phyloP scores from a whole-genome alignment of 2,329 filamentous ascomycete species.

The Monosporascus ibericus region DNA sequence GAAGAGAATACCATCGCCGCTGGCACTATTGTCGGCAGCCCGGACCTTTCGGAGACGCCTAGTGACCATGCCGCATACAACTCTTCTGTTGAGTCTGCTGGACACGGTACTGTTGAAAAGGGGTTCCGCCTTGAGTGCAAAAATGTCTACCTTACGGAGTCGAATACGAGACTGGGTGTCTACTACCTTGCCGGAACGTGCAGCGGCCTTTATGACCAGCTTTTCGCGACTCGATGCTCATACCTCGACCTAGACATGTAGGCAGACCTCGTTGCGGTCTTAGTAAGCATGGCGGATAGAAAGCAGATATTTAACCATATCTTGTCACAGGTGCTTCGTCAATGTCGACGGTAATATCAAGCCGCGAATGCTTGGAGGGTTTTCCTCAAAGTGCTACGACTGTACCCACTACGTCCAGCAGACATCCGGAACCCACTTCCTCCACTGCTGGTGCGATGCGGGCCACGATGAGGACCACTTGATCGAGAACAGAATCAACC shows the following conservation, averaged over 20 bases:
- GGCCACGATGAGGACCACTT: neutral
- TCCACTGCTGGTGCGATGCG: neutral
- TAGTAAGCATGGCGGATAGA: neutral
- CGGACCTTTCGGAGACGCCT: neutral
- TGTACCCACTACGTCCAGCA: neutral
- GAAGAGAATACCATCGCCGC: neutral
- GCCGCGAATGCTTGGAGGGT: conserved; percentile 1
- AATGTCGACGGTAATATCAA: conserved; percentile 6
- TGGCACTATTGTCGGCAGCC: neutral
- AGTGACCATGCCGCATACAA: neutral
- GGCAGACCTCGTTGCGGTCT: neutral
- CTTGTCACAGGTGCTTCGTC: conserved; percentile 4
- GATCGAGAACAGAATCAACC: neutral
- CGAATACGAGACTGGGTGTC: neutral
- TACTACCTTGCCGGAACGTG: conserved; percentile 7
- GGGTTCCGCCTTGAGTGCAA: neutral
- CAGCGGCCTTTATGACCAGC: conserved; percentile 1
- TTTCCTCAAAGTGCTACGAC: neutral
- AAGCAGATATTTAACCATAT: neutral
- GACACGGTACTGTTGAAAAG: neutral
- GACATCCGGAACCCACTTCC: neutral
- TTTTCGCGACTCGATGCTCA: conserved; percentile 4
- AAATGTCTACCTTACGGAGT: conserved; percentile 1
- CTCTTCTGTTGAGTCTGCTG: neutral
- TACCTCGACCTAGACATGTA: conserved; percentile 10